phyloP scores from a whole-genome alignment of 2,329 filamentous ascomycete species.

The Byssothecium circinans region DNA sequence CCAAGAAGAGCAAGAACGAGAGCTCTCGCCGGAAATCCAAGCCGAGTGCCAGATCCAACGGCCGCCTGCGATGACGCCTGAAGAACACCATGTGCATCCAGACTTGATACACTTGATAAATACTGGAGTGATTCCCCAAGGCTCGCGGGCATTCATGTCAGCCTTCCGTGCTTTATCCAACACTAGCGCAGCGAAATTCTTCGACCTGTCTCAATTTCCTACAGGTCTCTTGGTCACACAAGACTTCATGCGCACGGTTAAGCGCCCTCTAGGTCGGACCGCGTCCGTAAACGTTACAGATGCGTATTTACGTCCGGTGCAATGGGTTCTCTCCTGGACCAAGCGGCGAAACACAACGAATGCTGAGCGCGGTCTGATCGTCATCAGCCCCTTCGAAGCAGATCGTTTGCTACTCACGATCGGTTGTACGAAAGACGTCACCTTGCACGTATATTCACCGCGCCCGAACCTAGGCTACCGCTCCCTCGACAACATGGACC shows the following conservation, averaged over 20 bases:
- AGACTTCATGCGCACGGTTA: constrained; percentile 53
- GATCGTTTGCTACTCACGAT: constrained; percentile 53
- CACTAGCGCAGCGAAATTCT: constrained; percentile 45
- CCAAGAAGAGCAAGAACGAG: constrained; percentile 69
- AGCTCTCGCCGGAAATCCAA: constrained; percentile 66
- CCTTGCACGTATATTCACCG: constrained; percentile 57
- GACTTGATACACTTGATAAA: constrained; percentile 48
- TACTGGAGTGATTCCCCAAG: constrained; percentile 28
- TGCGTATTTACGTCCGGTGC: constrained; percentile 55
- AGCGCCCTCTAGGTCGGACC: too few relatives aligned
- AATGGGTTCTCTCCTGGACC: constrained; percentile 56
- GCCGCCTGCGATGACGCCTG: constrained; percentile 47
- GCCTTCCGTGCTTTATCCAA: constrained; percentile 51
- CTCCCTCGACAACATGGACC: constrained; percentile 50
- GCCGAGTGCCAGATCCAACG: constrained; percentile 59
- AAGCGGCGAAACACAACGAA: not conserved
- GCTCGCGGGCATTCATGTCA: constrained; percentile 43
- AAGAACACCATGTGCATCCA: constrained; percentile 47
- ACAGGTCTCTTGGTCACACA: constrained; percentile 50
- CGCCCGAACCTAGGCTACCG: constrained; percentile 44
- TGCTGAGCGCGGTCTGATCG: constrained; percentile 43
- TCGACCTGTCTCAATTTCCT: constrained; percentile 44
- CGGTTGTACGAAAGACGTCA: constrained; percentile 32
- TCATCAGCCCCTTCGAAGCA: constrained; percentile 65
- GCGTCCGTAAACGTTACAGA: constrained; percentile 37